Conservation (phyloP, 2,329 filamentous ascomycete genomes). For the Clonostachys rhizophaga region DNA sequence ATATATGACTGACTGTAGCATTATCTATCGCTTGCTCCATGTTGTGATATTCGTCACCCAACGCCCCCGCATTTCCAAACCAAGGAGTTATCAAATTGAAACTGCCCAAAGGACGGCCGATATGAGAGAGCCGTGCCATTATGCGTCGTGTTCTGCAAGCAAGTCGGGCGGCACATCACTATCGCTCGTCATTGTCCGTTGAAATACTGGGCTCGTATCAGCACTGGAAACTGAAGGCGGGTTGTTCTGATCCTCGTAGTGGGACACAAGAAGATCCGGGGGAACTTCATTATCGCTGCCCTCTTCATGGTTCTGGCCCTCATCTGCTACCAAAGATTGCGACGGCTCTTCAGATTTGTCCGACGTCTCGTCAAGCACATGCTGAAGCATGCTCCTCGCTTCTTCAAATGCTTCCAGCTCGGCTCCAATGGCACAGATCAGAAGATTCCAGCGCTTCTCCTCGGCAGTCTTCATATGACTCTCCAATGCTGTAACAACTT, state of each 20-base stretch:
- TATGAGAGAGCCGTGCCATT: too few species aligned
- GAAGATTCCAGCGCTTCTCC: conserved; percentile 63
- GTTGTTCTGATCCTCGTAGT: conserved; percentile 13
- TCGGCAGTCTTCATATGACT: conserved; percentile 50
- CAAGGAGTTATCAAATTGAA: too few species aligned
- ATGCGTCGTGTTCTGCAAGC: conserved; percentile 33
- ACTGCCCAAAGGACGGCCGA: too few species aligned
- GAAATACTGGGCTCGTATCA: not conserved
- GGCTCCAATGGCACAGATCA: conserved; percentile 72
- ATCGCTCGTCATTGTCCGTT: conserved; percentile 19
- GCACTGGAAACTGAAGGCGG: conserved; percentile 4
- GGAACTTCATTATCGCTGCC: conserved; percentile 39
- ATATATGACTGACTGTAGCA: too few species aligned
- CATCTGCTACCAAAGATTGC: too few species aligned
- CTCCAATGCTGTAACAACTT: conserved; percentile 50
- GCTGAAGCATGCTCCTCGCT: conserved; percentile 49
- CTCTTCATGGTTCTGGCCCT: too few species aligned
- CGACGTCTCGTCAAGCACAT: conserved; percentile 1
- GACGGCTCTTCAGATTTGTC: too few species aligned
- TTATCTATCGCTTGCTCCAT: too few species aligned
- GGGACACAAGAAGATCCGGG: conserved; percentile 29
- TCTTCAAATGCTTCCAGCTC: conserved; percentile 64
- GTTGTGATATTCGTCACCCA: too few species aligned
- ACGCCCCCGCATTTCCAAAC: too few species aligned
- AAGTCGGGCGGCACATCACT: conserved; percentile 50